Base-by-base conservation (phyloP, 1,284 basidiomycete genomes). In the Microbotryomycetes sp. region DNA sequence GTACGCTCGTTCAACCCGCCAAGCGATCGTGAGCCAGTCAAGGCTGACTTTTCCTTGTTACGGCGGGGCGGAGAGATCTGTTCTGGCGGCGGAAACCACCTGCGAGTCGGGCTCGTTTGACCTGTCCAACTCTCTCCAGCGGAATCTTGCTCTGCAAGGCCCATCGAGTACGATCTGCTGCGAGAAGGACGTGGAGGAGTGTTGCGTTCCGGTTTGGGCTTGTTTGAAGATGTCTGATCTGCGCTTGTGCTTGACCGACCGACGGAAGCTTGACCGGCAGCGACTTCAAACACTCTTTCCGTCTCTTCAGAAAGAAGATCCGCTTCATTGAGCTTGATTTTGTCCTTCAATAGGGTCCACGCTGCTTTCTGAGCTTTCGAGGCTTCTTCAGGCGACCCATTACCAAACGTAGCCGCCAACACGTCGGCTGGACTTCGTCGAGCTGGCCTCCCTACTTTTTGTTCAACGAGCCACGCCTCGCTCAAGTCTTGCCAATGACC, bases 291-390 rank as follows among this genome's bases (percentile, higher is more conserved):
- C 2, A 65, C 47, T 3, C 65, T 46, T 3, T 27, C 29, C n/a
- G 41, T 51, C 30, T 68, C 66, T 13, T 62, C 61, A 2, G 65
- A 64, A 5, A 68, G 50, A 3, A 63, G 46, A 7, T 28, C 53
- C 13, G 24, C 51, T 18, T 21, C 41, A 16, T 52, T 48, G 1
- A 2, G 31, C 24, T 28, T 26, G 21, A 5, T 23, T 24, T 1
- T 29, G 5, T 27, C 35, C 23, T 6, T 24, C 11, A 63, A 21
- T 5, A 27, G 24, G n/a, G 23, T 26, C 57, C 62, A 63, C 1
- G 30, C 47, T 31, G 21, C 16, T 26, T 30, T 31, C 24, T 18
- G 41, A 4, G 27, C 49, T 41, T 46, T 28, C 18, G 45, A 45
- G 2, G n/a, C 51, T 26, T 48, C 51, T 24, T 45, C 11, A 2